These are phyloP conservation scores for Hygrophila difformis DNA, from an alignment of 257 asterid species.

Conservation along the genomic window DNA sequence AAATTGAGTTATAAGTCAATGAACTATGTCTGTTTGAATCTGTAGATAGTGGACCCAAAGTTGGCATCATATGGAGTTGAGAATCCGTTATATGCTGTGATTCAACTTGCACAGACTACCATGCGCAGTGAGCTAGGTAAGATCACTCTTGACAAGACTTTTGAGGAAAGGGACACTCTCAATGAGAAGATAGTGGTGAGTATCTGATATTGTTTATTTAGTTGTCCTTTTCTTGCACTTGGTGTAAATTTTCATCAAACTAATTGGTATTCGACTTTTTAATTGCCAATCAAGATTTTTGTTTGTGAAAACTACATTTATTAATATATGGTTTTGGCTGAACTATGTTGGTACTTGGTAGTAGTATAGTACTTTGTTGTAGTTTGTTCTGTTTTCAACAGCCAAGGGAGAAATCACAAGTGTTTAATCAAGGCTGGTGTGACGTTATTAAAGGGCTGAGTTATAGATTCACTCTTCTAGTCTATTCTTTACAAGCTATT, in stretches of 20 bases:
- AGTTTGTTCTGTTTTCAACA: no score
- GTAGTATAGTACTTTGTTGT: no score
- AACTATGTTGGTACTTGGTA: no score
- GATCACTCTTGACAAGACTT: conserved; percentile 92
- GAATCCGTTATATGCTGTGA: conserved; percentile 71
- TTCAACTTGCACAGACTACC: conserved; percentile 92
- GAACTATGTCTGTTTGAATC: not conserved
- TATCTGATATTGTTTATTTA: conserved; percentile 7
- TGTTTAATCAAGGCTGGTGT: no score
- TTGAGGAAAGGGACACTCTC: conserved; percentile 85
- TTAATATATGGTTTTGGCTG: not conserved
- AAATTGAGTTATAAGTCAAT: conserved; percentile 4
- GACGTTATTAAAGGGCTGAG: no score
- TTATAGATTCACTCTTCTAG: no score
- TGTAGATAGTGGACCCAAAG: conserved; percentile 81
- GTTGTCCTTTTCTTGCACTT: conserved; percentile 5
- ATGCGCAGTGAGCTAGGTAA: conserved; percentile 99
- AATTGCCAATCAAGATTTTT: not conserved
- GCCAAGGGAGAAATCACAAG: no score
- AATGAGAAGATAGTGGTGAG: conserved; percentile 87
- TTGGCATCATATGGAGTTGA: conserved; percentile 95
- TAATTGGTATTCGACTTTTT: not conserved
- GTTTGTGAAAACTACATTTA: not conserved
- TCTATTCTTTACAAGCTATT: no score
- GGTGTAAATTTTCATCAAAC: not conserved